Conservation (phyloP, 2,329 filamentous ascomycete species). For the Tolypocladium pustulatum region DNA sequence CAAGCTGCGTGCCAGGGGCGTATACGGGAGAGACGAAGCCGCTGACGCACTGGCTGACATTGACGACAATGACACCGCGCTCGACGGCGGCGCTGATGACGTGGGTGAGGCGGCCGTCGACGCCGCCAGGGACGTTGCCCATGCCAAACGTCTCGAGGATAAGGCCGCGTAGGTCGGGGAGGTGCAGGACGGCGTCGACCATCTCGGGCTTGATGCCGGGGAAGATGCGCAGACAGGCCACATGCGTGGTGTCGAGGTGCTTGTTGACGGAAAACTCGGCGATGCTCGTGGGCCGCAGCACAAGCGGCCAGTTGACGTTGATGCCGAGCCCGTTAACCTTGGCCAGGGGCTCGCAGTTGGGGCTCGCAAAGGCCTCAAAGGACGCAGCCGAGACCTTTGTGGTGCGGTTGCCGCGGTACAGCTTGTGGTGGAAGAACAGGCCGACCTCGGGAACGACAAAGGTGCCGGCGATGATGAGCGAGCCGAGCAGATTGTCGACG, state of each 20-base stretch:
- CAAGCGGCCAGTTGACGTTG: slow-evolving; percentile 69
- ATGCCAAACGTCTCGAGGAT: slow-evolving; percentile 90
- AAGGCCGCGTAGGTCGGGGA: slow-evolving; percentile 69
- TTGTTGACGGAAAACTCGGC: slow-evolving; percentile 65
- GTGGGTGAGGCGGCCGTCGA: slow-evolving; percentile 67
- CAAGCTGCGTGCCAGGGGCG: slow-evolving; percentile 66
- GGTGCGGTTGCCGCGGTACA: slow-evolving; percentile 79
- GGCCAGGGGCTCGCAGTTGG: slow-evolving; percentile 76
- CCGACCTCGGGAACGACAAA: slow-evolving; percentile 91
- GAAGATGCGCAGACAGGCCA: slow-evolving; percentile 82
- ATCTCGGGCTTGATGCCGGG: slow-evolving; percentile 90
- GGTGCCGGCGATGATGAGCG: slow-evolving; percentile 80
- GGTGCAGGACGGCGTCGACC: slow-evolving; percentile 71
- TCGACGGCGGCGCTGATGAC: slow-evolving; percentile 69
- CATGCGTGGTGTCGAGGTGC: slow-evolving; percentile 74
- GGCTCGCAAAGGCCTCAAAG: slow-evolving; percentile 79
- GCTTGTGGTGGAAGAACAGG: slow-evolving; percentile 84
- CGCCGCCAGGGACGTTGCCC: slow-evolving; percentile 78
- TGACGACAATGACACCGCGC: slow-evolving; percentile 77
- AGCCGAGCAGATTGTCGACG: slow-evolving; percentile 80
- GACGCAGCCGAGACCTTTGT: slow-evolving; percentile 81
- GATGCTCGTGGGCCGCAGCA: slow-evolving; percentile 63
- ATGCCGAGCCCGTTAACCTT: slow-evolving; percentile 72
- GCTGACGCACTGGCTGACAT: slow-evolving; percentile 79
- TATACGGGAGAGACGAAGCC: slow-evolving; percentile 72